Evolutionary conservation across 805 yeast genomes (phyloP), one percentile per base, ranked within the genome.

Genomic region (Pichia californica): DNA sequence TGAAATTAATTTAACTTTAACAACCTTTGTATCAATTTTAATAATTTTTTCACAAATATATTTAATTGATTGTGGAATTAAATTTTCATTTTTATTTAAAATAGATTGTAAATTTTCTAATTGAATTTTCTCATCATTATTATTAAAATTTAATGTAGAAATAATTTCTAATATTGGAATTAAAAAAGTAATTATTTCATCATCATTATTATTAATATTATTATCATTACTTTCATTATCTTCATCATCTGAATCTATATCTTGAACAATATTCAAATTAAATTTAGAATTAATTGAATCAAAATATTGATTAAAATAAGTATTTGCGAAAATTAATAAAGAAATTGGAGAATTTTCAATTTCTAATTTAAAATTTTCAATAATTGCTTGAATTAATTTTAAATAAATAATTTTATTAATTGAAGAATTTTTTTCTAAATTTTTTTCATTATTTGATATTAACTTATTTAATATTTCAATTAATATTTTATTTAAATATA

Each of bases 361-460:
- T 36, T 69, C 69, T 8, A 79, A 76, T 47, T 76, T 82, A 54
- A 82, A 79, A 14, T 69, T 67, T 5, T 72, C 71, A 20, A 80
- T 76, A 28, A 86, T 62, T 27, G 64, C 61, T 55, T 88, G 93
- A 40, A 89, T 60, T 10, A 87, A 55, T 46, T 81, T 74, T 46
- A 87, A 64, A 54, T 83, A 82, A 7, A 78, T 63, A 30, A 85
- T 63, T 42, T 75, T 67, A 7, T 71, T 51, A 41, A 77, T 71
- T n/a, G 86, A 82, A 45, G 72, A 70, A 5, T 66, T 65, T 27
- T 54, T 61, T 46, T 73, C 51, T 1, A 53, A 52, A 9, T 49
- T 14, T n/a, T n/a, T n/a, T n/a, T 1, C 31, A 38, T 10, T 45
- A 43, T n/a, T 43, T 31, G 14, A 84, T 67, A 89, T n/a, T n/a